phyloP scores from a whole-genome alignment of 148 eudicot genomes.

The Amaranthus cruentus region DNA sequence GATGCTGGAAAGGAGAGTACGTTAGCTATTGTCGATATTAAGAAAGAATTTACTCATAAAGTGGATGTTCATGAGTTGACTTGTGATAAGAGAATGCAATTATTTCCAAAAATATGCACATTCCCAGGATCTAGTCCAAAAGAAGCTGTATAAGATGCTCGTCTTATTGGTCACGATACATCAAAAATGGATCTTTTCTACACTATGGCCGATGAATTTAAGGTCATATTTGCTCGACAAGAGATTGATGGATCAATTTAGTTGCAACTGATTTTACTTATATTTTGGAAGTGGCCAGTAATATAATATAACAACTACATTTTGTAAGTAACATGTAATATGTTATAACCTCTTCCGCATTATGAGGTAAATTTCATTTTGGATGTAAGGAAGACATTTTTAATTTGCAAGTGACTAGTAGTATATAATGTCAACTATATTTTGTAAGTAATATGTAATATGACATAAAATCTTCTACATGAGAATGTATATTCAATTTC shows the following conservation, averaged over 20 bases:
- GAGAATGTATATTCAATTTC: too few species aligned
- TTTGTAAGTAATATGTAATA: too few species aligned
- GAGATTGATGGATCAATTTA: constrained; percentile 19
- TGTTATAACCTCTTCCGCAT: too few species aligned
- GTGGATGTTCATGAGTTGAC: constrained; percentile 12
- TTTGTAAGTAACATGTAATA: too few species aligned
- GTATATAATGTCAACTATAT: too few species aligned
- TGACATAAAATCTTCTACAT: too few species aligned
- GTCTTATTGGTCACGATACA: not conserved
- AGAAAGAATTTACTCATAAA: not conserved
- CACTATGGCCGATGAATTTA: not conserved
- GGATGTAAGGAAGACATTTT: too few species aligned
- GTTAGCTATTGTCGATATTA: constrained; percentile 2
- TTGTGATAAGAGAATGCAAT: not conserved
- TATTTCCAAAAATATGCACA: not conserved
- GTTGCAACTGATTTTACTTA: not conserved
- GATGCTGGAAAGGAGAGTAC: not conserved
- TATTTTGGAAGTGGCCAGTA: too few species aligned
- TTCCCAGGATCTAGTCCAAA: not conserved
- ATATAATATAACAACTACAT: too few species aligned
- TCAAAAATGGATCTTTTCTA: constrained; percentile 7
- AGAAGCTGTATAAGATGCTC: constrained; percentile 8
- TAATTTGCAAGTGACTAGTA: too few species aligned
- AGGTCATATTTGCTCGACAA: constrained; percentile 7
- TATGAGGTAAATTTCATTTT: too few species aligned